Evolutionary conservation across 192 early-diverging fungal species (phyloP).

Genomic region (Backusella liffmaniae): DNA sequence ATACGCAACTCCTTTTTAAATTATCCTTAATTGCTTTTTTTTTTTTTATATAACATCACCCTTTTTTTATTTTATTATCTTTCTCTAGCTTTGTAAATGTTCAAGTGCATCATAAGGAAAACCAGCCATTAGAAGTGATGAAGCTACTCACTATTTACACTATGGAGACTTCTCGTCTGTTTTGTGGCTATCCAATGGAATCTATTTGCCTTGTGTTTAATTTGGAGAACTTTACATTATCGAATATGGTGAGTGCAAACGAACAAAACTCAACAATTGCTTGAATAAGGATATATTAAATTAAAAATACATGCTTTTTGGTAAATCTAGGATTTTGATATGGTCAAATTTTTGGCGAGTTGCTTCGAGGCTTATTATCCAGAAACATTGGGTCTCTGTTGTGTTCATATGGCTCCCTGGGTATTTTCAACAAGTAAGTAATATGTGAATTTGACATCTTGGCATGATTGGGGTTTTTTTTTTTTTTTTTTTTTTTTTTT

Average conservation of each 20-base stretch:
- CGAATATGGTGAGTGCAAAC: slow-evolving; percentile 53
- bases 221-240: slow-evolving; percentile 71
- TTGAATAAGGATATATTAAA: neutral
- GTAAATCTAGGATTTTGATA: slow-evolving; percentile 57
- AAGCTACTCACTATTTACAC: slow-evolving; percentile 66
- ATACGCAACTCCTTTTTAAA: neutral
- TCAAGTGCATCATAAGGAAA: slow-evolving; percentile 50
- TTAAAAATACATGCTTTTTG: neutral
- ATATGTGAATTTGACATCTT: neutral
- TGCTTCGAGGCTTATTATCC: slow-evolving; percentile 89
- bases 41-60: neutral
- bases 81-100: slow-evolving; percentile 47
- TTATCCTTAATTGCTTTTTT: neutral
- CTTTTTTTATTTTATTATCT: neutral
- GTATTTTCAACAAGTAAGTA: slow-evolving; percentile 61
- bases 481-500: neutral
- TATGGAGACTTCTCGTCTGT: slow-evolving; percentile 68
- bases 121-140: slow-evolving; percentile 62
- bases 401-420: slow-evolving; percentile 88
- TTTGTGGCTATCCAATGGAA: slow-evolving; percentile 66
- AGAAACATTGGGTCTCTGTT: slow-evolving; percentile 75
- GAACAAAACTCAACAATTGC: neutral
- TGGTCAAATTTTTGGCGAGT: slow-evolving; percentile 71
- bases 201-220: slow-evolving; percentile 77
- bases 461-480: neutral